Evolutionary conservation across 805 yeast genomes (phyloP).

Genomic region (Ogataea salicorniae): DNA sequence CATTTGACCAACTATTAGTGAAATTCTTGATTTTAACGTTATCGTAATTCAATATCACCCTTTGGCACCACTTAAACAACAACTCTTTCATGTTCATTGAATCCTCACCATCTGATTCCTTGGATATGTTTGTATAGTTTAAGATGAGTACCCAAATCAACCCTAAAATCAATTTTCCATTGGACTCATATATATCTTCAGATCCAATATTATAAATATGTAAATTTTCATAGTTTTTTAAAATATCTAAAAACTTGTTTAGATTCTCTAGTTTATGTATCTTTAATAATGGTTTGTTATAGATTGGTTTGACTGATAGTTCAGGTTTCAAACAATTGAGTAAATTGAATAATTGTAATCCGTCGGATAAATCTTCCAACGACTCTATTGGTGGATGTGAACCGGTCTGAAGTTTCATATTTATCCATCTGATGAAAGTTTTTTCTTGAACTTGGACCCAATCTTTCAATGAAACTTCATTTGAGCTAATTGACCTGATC

Average conservation of each 20-base stretch:
- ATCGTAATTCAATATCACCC: slow-evolving; percentile 33
- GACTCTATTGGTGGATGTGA: slow-evolving; percentile 22
- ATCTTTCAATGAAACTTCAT: slow-evolving; percentile 8
- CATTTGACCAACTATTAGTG: slow-evolving; percentile 49
- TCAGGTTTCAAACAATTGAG: slow-evolving; percentile 29
- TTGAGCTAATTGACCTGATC: slow-evolving; percentile 3
- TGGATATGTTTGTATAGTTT: slow-evolving; percentile 29
- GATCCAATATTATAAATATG: slow-evolving; percentile 42
- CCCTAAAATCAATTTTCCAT: slow-evolving; percentile 42
- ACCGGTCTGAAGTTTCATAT: slow-evolving; percentile 29
- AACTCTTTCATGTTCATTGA: slow-evolving; percentile 32
- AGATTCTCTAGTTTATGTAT: slow-evolving; percentile 46
- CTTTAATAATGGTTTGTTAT: slow-evolving; percentile 35
- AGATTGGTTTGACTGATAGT: slow-evolving; percentile 21
- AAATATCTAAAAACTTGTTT: slow-evolving; percentile 36
- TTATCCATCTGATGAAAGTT: slow-evolving; percentile 48
- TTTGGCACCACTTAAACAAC: slow-evolving; percentile 50
- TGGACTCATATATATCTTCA: slow-evolving; percentile 46
- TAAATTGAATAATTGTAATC: slow-evolving; percentile 34
- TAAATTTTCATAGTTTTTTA: slow-evolving; percentile 33
- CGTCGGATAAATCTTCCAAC: slow-evolving; percentile 35
- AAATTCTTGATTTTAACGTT: slow-evolving; percentile 42
- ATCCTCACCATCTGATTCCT: slow-evolving; percentile 7
- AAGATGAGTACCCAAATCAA: slow-evolving; percentile 45
- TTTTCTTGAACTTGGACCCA: slow-evolving; percentile 44